phyloP scores from a whole-genome alignment of 2,329 filamentous ascomycete species.

The Trematosphaeria pertusa region DNA sequence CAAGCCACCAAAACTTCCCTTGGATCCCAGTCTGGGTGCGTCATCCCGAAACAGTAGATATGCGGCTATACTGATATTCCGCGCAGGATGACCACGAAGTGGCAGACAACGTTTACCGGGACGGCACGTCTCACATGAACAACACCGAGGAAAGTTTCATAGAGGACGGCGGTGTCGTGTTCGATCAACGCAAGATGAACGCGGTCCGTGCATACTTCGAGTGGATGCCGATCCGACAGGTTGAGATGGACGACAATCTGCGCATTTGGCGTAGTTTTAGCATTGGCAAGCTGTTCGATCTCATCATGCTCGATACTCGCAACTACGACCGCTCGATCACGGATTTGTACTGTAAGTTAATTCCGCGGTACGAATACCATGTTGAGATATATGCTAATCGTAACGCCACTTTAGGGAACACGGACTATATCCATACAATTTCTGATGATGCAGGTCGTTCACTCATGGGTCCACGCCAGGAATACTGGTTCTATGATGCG shows the following conservation, averaged over 20 bases:
- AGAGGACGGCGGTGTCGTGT: constrained; percentile 46
- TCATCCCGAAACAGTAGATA: too few relatives aligned
- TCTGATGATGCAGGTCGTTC: constrained; percentile 71
- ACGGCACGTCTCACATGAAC: constrained; percentile 49
- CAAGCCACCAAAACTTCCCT: constrained; percentile 49
- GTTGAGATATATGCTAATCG: too few relatives aligned
- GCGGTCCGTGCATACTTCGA: constrained; percentile 55
- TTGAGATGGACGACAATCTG: constrained; percentile 52
- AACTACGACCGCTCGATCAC: constrained; percentile 51
- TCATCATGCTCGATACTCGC: constrained; percentile 52
- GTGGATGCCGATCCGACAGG: constrained; percentile 54
- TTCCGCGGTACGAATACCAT: too few relatives aligned
- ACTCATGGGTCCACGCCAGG: constrained; percentile 75
- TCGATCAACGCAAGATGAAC: constrained; percentile 57
- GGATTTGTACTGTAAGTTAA: constrained; percentile 50
- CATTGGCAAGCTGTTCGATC: constrained; percentile 48
- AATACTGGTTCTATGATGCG: constrained; percentile 66
- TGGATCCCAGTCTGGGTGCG: constrained; percentile 52
- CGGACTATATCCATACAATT: constrained; percentile 67
- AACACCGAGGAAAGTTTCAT: constrained; percentile 54
- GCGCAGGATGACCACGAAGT: constrained; percentile 60
- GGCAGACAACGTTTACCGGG: constrained; percentile 51
- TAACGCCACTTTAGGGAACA: too few relatives aligned
- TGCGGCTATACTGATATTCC: too few relatives aligned
- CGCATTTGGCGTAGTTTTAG: constrained; percentile 49